Evolutionary conservation across 1,284 basidiomycete species (phyloP).

Genomic region (Cutaneotrichosporon daszewskae): DNA sequence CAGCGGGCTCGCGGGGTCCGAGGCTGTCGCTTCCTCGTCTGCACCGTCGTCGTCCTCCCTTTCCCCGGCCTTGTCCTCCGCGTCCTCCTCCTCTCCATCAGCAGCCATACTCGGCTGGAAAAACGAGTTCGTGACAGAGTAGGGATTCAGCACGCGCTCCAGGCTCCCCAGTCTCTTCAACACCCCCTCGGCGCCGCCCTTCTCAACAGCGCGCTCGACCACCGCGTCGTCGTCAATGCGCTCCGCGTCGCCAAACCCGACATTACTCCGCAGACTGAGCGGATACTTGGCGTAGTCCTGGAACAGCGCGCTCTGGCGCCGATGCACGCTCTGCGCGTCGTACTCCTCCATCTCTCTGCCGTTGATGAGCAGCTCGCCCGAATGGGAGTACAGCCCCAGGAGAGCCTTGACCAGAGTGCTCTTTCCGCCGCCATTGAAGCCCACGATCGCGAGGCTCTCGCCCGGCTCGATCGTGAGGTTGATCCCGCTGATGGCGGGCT

Average conservation of each 20-base stretch:
- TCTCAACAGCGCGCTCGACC: slow-evolving; percentile 57
- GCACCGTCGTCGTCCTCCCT: neutral
- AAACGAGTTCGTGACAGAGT: too few species aligned
- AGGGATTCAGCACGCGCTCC: slow-evolving; percentile 6
- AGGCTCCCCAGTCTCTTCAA: slow-evolving; percentile 20
- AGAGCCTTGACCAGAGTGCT: slow-evolving; percentile 73
- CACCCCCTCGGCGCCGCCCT: slow-evolving; percentile 58
- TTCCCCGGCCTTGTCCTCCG: slow-evolving; percentile 3
- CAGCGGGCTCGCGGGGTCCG: neutral
- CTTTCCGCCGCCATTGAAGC: slow-evolving; percentile 55
- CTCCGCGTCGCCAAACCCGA: slow-evolving; percentile 63
- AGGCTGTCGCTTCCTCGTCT: neutral
- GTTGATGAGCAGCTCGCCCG: slow-evolving; percentile 62
- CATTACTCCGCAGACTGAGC: slow-evolving; percentile 65
- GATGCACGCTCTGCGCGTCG: slow-evolving; percentile 63
- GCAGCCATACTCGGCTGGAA: neutral
- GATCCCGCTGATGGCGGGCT: slow-evolving; percentile 61
- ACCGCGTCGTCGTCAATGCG: slow-evolving; percentile 41
- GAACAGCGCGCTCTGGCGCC: slow-evolving; percentile 67
- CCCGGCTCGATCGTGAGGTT: slow-evolving; percentile 64
- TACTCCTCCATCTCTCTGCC: slow-evolving; percentile 59
- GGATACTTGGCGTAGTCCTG: slow-evolving; percentile 74
- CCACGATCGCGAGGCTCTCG: slow-evolving; percentile 73
- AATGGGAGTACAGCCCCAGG: slow-evolving; percentile 59
- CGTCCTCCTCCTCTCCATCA: slow-evolving; percentile 1